Evolutionary conservation across 1,284 basidiomycete species (phyloP).

Genomic region (Cutaneotrichosporon sp.): DNA sequence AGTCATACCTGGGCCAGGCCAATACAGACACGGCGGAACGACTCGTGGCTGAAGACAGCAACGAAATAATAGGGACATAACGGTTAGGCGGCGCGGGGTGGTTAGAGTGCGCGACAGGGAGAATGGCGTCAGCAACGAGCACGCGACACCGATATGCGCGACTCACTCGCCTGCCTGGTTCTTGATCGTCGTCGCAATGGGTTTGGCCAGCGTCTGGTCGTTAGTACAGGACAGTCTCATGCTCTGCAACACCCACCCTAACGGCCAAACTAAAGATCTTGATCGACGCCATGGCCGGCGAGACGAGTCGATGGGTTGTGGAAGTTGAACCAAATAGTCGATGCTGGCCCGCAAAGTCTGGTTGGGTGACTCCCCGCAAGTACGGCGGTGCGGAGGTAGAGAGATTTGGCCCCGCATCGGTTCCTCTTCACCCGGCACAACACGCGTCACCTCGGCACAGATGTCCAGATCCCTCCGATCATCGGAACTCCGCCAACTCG

Average conservation of each 20-base stretch:
- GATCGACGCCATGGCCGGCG: conserved; percentile 56
- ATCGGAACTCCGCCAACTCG: too few species aligned
- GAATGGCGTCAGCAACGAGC: neutral
- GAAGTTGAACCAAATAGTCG: neutral
- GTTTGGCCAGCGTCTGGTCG: conserved; percentile 72
- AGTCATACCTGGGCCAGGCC: conserved; percentile 61
- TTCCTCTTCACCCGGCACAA: neutral
- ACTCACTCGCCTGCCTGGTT: conserved; percentile 70
- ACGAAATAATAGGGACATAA: neutral
- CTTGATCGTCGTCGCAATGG: conserved; percentile 69
- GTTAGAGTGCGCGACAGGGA: neutral
- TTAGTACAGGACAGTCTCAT: conserved; percentile 5
- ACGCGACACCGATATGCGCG: neutral
- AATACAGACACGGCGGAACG: conserved; percentile 69
- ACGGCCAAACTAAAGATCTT: conserved; percentile 64
- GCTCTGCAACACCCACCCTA: conserved; percentile 49
- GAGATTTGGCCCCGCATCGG: neutral
- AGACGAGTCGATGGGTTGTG: neutral
- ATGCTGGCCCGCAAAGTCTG: neutral
- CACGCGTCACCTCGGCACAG: conserved; percentile 2
- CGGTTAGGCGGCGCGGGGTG: neutral
- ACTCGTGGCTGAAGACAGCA: conserved; percentile 59
- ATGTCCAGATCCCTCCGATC: too few species aligned
- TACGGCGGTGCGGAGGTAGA: neutral
- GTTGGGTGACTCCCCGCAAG: neutral